Evolutionary conservation across 225 moss, liverwort and hornwort species (phyloP), one percentile per base, ranked within the genome.

Genomic region (Pseudisothecium myosuroides): DNA sequence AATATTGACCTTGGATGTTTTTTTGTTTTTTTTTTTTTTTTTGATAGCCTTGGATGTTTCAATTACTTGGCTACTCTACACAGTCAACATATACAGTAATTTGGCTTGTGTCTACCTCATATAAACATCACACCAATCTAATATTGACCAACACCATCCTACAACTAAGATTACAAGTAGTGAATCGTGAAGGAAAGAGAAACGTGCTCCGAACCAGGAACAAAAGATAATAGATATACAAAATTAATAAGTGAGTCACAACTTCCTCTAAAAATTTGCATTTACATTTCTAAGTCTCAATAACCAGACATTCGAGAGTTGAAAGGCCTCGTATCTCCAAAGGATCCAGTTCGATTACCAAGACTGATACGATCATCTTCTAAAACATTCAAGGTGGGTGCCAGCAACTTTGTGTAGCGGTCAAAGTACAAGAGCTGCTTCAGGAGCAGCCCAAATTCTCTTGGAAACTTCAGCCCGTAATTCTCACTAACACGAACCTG

Each of bases 351-450:
- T 83, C 50, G 84, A 64, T 90, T 92, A 45, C 95, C 92, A 68
- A 96, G 95, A 56, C 91, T 86, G 59, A 98, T 93, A 31, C 97
- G 96, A 64, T 94, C 95, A 55, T 98, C 98, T 75, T 97, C 95
- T 12, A 98, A 89, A 74, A 98, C 96, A 90, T 97, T 97, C 90
- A 98, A 92, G 66, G 93, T 90, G 23, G 97, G 98, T 67, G 98
- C 98, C 83, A 98, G 94, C 78, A 98, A 82, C 91, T 95, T 96
- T 34, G 98, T 97, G 87, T 98, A 98, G 71, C 97, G 96, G 89
- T 98, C 97, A 31, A 98, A 98, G 89, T 98, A 98, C 50, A 98
- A 89, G 29, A 98, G 98, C 88, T 98, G 97, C 92, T 98, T 98
- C 87, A 98, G 78, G 13, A 98, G 92, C 74, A 97, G 87, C 36